Percentiles rank a stretch among this genome's conserved stretches.
These are phyloP conservation scores for Dipteronia dyeriana DNA, from an alignment of 345 rosid genomes.

Conservation along the genomic window DNA sequence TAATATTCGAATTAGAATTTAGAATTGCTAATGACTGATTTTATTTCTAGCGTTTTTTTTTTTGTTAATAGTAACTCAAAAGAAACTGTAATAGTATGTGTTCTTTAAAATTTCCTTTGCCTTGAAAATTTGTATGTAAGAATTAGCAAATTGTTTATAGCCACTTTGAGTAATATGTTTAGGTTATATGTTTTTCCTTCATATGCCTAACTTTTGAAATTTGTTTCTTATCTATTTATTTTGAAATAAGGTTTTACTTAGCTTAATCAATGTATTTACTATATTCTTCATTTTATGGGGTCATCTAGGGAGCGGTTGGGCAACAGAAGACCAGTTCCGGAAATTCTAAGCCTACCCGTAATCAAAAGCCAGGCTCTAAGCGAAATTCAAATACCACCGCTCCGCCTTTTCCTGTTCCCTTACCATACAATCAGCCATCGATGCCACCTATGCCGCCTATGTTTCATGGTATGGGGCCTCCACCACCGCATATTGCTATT, in stretches of 20 bases:
- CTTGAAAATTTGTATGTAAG: neutral
- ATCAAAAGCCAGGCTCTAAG: slow-evolving; percentile 66
- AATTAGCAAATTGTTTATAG: neutral
- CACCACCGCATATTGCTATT: slow-evolving; percentile 61
- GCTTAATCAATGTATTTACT: slow-evolving; percentile 9
- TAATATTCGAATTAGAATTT: no score
- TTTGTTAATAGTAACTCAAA: neutral
- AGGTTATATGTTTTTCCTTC: neutral
- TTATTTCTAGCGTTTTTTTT: no score
- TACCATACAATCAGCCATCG: slow-evolving; percentile 57
- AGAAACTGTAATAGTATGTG: neutral
- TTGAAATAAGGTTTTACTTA: neutral
- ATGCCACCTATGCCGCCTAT: slow-evolving; percentile 45
- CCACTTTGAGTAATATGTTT: neutral
- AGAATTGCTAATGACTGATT: no score
- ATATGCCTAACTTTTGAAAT: neutral
- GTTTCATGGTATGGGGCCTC: slow-evolving; percentile 62
- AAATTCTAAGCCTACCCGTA: slow-evolving; percentile 53
- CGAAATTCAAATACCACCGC: slow-evolving; percentile 50
- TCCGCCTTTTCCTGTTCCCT: slow-evolving; percentile 59
- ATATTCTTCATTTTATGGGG: slow-evolving; percentile 18
- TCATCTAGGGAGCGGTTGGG: slow-evolving; percentile 54
- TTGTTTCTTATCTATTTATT: neutral
- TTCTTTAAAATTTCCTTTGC: neutral
- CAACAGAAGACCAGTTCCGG: slow-evolving; percentile 60